A percentile compares a stretch with the other conserved stretches of the same genome.
Evolutionary conservation across 2,329 filamentous ascomycete species (phyloP).

Genomic region (Ophiostoma novo-ulmi): DNA sequence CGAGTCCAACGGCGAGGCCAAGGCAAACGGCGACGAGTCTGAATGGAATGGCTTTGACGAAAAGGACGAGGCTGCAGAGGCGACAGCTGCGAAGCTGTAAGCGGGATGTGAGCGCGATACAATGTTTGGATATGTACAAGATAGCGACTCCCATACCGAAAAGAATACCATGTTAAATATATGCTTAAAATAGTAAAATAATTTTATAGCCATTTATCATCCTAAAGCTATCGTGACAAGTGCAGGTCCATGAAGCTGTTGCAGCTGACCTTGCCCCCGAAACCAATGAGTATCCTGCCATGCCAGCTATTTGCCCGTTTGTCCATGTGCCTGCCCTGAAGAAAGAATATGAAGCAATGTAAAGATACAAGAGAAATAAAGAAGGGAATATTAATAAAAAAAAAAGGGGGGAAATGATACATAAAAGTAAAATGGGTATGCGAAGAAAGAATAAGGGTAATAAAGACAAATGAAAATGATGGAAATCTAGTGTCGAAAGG

Average conservation of each 20-base stretch:
- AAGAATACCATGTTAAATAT: neutral
- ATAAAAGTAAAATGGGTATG: neutral
- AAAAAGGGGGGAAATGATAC: neutral
- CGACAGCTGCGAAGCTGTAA: neutral
- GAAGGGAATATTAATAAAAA: neutral
- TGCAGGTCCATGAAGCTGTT: neutral
- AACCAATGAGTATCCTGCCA: neutral
- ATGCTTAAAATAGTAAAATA: neutral
- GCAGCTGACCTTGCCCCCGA: neutral
- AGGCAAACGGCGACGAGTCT: neutral
- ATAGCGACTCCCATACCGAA: neutral
- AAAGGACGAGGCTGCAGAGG: neutral
- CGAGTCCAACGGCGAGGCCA: neutral
- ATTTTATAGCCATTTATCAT: neutral
- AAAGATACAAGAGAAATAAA: neutral
- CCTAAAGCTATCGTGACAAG: neutral
- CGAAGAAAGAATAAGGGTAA: neutral
- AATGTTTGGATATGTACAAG: neutral
- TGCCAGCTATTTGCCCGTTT: neutral
- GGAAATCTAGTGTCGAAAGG: neutral
- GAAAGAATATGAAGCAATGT: neutral
- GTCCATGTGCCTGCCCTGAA: neutral
- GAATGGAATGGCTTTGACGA: slow-evolving; percentile 11
- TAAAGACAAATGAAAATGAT: neutral
- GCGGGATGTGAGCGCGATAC: neutral